These are phyloP conservation scores for Sporothrix dimorphospora DNA, from an alignment of 2,329 filamentous ascomycete genomes.

Conservation along the genomic window DNA sequence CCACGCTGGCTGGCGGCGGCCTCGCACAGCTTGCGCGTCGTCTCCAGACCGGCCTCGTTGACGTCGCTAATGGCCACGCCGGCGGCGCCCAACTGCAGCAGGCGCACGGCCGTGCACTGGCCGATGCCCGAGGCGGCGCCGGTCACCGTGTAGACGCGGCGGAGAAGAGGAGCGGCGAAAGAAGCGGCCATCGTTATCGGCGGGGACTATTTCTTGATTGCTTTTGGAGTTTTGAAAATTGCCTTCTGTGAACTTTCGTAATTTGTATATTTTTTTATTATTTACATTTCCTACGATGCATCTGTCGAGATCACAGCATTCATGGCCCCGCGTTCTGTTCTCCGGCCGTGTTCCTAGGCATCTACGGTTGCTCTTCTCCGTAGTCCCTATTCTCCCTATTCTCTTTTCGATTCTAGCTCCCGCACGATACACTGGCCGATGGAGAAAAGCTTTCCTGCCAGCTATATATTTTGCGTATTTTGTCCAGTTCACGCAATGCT, in stretches of 20 bases:
- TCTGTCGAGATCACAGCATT: not conserved
- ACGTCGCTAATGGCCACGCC: constrained; percentile 20
- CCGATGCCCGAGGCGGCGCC: constrained; percentile 35
- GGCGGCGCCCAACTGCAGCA: constrained; percentile 17
- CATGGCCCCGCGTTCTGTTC: not conserved
- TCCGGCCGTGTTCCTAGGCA: not conserved
- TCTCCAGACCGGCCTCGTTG: constrained; percentile 14
- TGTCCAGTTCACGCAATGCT: not conserved
- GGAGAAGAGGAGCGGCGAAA: constrained; percentile 1
- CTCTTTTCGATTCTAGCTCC: not conserved
- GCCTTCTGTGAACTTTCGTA: no score
- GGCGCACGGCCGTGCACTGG: constrained; percentile 22
- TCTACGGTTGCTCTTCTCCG: constrained; percentile 13
- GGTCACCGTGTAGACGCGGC: constrained; percentile 21
- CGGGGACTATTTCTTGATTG: not conserved
- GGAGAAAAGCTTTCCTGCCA: not conserved
- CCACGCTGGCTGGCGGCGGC: not conserved
- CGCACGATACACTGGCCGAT: not conserved
- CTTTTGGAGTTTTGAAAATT: not conserved
- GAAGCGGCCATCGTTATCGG: not conserved
- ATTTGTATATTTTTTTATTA: not conserved
- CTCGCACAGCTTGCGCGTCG: constrained; percentile 2
- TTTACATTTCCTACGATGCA: not conserved
- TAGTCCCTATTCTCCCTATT: not conserved
- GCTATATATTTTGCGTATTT: not conserved